Evolutionary conservation across 2,329 filamentous ascomycete species (phyloP).

Genomic region (Corniculantispora saksenae): DNA sequence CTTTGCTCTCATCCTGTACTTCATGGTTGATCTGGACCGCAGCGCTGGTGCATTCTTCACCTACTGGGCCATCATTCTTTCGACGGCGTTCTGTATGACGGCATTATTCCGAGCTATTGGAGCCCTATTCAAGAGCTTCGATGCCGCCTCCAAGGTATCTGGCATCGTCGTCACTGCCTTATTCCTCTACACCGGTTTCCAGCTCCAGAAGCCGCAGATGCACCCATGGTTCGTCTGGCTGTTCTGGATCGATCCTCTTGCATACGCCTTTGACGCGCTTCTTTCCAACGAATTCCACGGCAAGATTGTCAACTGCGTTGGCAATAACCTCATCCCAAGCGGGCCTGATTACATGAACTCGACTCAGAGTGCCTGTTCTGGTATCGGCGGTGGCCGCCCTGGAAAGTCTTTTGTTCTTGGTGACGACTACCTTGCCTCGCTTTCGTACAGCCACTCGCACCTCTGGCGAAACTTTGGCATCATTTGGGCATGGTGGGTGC

Average conservation of each 20-base stretch:
- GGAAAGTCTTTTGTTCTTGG: constrained; percentile 54
- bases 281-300: constrained; percentile 71
- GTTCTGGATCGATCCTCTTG: constrained; percentile 66
- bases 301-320: constrained; percentile 53
- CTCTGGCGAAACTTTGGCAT: constrained; percentile 64
- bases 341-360: constrained; percentile 48
- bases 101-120: constrained; percentile 58
- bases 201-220: constrained; percentile 63
- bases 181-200: constrained; percentile 65
- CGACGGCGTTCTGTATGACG: constrained; percentile 58
- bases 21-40: constrained; percentile 68
- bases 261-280: constrained; percentile 69
- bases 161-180: constrained; percentile 51
- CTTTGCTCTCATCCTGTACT: constrained; percentile 63
- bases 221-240: constrained; percentile 65
- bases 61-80: constrained; percentile 56
- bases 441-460: constrained; percentile 54
- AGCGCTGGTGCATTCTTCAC: constrained; percentile 73
- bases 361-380: constrained; percentile 54
- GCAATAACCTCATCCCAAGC: constrained; percentile 50
- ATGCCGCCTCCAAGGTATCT: constrained; percentile 59
- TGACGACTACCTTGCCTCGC: constrained; percentile 57
- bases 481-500: constrained; percentile 62
- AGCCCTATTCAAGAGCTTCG: constrained; percentile 57
- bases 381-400: constrained; percentile 54